A percentile compares a stretch with the other conserved stretches of the same genome.
These are phyloP conservation scores for Cystodermella granulosa DNA, from an alignment of 1,284 basidiomycete species.

Conservation along the genomic window DNA sequence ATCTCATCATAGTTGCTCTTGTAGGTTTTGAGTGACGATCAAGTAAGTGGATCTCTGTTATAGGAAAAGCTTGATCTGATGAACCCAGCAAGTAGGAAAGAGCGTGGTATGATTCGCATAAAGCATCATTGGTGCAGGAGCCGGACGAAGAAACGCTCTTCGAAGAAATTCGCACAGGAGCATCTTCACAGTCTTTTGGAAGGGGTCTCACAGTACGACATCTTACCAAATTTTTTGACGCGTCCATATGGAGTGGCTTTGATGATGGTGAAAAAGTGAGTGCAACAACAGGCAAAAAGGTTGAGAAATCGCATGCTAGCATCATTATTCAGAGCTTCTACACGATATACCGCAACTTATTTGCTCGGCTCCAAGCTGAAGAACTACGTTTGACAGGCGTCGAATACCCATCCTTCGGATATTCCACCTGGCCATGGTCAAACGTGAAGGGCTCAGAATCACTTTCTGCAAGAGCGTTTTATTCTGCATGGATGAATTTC, in stretches of 20 bases:
- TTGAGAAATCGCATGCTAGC: too few relatives aligned
- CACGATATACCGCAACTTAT: slow-evolving; percentile 85
- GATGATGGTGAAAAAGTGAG: slow-evolving; percentile 69
- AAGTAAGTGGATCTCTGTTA: slow-evolving; percentile 50
- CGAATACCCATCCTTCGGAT: slow-evolving; percentile 80
- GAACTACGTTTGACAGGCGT: slow-evolving; percentile 61
- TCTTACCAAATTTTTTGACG: slow-evolving; percentile 81
- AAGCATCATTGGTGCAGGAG: slow-evolving; percentile 77
- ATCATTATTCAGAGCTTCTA: slow-evolving; percentile 70
- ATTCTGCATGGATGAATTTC: slow-evolving; percentile 85
- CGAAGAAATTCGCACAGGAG: slow-evolving; percentile 76
- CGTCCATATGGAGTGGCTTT: slow-evolving; percentile 66
- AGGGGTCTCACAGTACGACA: slow-evolving; percentile 79
- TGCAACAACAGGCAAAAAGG: too few relatives aligned
- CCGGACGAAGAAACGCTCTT: slow-evolving; percentile 80
- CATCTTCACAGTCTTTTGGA: slow-evolving; percentile 62
- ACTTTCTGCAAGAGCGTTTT: slow-evolving; percentile 69
- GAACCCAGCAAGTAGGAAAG: slow-evolving; percentile 68
- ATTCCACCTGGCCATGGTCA: slow-evolving; percentile 70
- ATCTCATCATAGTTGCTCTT: slow-evolving; percentile 8
- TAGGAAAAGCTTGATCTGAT: slow-evolving; percentile 9
- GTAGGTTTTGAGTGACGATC: slow-evolving; percentile 84
- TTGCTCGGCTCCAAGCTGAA: slow-evolving; percentile 78
- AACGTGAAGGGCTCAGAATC: slow-evolving; percentile 40
- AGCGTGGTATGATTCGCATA: slow-evolving; percentile 97